Base-by-base conservation (phyloP, 2,329 filamentous ascomycete species). In the Aspergillus calidoustus region DNA sequence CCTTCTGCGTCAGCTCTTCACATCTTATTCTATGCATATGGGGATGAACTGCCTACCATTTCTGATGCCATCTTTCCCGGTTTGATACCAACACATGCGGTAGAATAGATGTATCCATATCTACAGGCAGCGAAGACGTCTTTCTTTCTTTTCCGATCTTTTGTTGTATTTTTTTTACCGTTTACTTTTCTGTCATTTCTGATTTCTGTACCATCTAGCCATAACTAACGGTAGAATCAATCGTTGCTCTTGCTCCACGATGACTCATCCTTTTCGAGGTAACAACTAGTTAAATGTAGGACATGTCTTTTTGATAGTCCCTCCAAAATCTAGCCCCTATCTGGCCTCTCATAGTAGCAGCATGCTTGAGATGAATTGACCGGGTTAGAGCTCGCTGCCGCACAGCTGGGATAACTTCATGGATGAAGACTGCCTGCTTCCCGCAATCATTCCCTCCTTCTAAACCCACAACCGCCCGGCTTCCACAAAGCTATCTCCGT, bases 71-170 rank as follows among this genome's bases (percentile, higher is more conserved):
- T 66, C 52, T 52, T 60, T 57, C 51, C 61, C 62, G 43, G 59
- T 54, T 63, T 66, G 58, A 47, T 59, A 64, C 63, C 58, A 68
- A 57, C 63, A 64, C 63, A 66, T 59, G 65, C 67, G 66, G 71
- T 70, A 70, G 67, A 73, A 70, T 76, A 74, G 73, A 76, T 75
- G 71, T 74, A 76, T 63, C 64, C 70, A 73, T 76, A 76, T 38
- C 60, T 64, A 60, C 61, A 66, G 51, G 57, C 62, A 66, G 57
- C 54, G 31, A 62, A 59, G 25, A 54, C 61, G 47, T 57, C 6
- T 48, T 60, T 30, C 38, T 56, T 23, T 62, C 13, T 61, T 34
- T 54, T 31, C 23, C 5, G 13, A 50, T 57, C n/a, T 59, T 59
- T 53, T 59, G 50, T 59, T 43, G 6, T 57, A 48, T 53, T 53